Evolutionary conservation across 164 flowering plant species (phyloP), one percentile per base, ranked within the genome.

Genomic region (Macadamia tetraphylla): DNA sequence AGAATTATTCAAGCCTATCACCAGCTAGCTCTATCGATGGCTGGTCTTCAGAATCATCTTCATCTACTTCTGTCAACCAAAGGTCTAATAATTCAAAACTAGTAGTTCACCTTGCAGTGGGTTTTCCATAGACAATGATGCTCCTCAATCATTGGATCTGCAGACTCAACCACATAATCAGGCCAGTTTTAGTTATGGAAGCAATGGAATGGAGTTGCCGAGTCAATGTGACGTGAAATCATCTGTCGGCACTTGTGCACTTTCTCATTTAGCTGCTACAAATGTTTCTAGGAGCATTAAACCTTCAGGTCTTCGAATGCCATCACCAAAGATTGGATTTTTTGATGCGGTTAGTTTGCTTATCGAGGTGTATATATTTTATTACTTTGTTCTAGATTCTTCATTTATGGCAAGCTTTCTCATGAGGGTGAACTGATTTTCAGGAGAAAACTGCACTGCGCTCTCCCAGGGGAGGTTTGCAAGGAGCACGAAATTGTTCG

Each of bases 301-400:
- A 76, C 96, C 94, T 23, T 78, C 99, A 5, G 96, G 98, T 43
- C 87, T 95, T 43, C 81, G 97, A 67, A 70, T 87, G 86, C 98
- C 98, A 67, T 90, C 98, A 42, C 96, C 97, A 14, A 92, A 92
- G 75, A 84, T 88, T 71, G 99, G 97, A 30, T 94, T 86, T 76
- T 94, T 94, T 81, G 99, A 94, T 77, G 96, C 87, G 88, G 95
- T 87, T 9, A 84, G 93, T 85, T 62, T 46, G 64, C 0, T 60
- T 6, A n/a, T 29, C 1, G 40, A 58, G 4, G 31, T 13, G n/a
- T 35, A 35, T 35, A 5, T 13, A 35, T 35, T 44, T 11, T 31
- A 18, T 13, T 57, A 18, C 1, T 57, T 18, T 57, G 14, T 14
- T 67, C 35, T 67, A 3, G 31, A 64, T 46, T 4, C n/a, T 18